Percentiles rank a stretch among this genome's conserved stretches.
These are phyloP conservation scores for Auricularia cornea DNA, from an alignment of 768 basidiomycete species.

Conservation along the genomic window DNA sequence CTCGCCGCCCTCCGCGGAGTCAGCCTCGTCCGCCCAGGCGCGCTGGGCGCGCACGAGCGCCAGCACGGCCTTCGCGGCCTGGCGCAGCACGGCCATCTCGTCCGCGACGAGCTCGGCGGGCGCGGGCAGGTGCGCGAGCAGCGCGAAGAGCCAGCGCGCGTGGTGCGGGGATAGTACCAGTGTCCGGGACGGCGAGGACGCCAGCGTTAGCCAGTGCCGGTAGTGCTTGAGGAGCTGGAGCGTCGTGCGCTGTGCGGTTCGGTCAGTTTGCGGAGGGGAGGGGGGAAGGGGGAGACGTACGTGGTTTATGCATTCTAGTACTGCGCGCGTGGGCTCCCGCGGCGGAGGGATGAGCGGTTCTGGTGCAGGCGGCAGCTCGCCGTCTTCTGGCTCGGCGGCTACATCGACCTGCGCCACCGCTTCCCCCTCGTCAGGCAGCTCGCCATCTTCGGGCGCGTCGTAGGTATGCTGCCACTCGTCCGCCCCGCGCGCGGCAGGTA, in stretches of 20 bases:
- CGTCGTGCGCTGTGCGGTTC: slow-evolving; percentile 45
- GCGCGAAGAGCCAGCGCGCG: slow-evolving; percentile 69
- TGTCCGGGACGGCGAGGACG: slow-evolving; percentile 6
- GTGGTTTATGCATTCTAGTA: slow-evolving; percentile 58
- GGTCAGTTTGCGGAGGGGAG: background rate
- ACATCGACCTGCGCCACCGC: background rate
- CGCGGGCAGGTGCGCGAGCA: slow-evolving; percentile 59
- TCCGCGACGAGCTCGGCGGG: background rate
- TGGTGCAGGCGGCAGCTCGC: background rate
- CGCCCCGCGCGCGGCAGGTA: too few species aligned
- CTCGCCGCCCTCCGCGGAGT: background rate
- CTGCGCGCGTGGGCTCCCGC: slow-evolving; percentile 50
- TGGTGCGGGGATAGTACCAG: slow-evolving; percentile 34
- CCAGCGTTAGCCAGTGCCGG: slow-evolving; percentile 62
- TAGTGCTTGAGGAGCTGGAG: slow-evolving; percentile 80
- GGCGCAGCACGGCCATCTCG: background rate
- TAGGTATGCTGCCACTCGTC: too few species aligned
- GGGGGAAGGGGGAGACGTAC: slow-evolving; percentile 30
- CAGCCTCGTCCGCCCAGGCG: background rate
- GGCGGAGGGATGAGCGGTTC: slow-evolving; percentile 12
- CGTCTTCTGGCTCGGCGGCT: background rate
- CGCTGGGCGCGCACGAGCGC: background rate
- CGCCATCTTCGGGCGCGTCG: background rate
- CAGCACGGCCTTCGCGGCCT: background rate
- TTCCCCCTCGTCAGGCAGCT: background rate